phyloP scores from a whole-genome alignment of 2,329 filamentous ascomycete species.

The Botrytis cinerea region DNA sequence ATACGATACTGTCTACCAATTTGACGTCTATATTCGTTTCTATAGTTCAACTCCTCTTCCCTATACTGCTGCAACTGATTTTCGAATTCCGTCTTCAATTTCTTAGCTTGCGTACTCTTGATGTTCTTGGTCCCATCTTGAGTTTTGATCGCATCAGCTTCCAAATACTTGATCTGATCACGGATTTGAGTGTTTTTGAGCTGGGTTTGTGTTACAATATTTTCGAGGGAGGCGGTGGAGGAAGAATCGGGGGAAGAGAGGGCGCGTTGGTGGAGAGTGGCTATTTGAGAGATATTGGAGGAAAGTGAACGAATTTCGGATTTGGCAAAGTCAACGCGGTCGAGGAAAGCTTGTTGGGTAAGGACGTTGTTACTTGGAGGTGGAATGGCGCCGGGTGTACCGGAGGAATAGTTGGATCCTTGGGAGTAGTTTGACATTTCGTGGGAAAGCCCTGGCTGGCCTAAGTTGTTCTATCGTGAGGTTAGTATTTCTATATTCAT shows the following conservation, averaged over 20 bases:
- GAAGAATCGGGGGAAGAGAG: slow-evolving; percentile 64
- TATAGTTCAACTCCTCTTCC: slow-evolving; percentile 70
- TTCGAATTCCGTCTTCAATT: slow-evolving; percentile 74
- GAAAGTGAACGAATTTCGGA: slow-evolving; percentile 67
- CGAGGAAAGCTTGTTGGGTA: slow-evolving; percentile 67
- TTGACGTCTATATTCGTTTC: slow-evolving; percentile 71
- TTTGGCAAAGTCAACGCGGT: slow-evolving; percentile 66
- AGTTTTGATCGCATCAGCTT: slow-evolving; percentile 68
- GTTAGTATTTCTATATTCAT: background rate
- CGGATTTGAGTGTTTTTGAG: slow-evolving; percentile 74
- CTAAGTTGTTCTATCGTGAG: slow-evolving; percentile 28
- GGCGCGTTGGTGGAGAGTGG: slow-evolving; percentile 69
- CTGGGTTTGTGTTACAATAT: slow-evolving; percentile 69
- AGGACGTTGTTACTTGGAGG: slow-evolving; percentile 47
- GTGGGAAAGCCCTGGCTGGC: slow-evolving; percentile 29
- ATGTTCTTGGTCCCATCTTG: slow-evolving; percentile 59
- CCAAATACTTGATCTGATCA: slow-evolving; percentile 75
- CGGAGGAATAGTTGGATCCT: slow-evolving; percentile 29
- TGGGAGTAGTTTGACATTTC: slow-evolving; percentile 23
- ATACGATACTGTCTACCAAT: slow-evolving; percentile 80
- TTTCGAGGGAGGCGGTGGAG: slow-evolving; percentile 56
- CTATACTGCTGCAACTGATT: slow-evolving; percentile 70
- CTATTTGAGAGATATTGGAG: slow-evolving; percentile 67
- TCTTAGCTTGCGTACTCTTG: slow-evolving; percentile 72
- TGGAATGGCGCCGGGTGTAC: slow-evolving; percentile 30